Conservation (phyloP, 139 green algal species). For the Astrephomene gubernaculifera region DNA sequence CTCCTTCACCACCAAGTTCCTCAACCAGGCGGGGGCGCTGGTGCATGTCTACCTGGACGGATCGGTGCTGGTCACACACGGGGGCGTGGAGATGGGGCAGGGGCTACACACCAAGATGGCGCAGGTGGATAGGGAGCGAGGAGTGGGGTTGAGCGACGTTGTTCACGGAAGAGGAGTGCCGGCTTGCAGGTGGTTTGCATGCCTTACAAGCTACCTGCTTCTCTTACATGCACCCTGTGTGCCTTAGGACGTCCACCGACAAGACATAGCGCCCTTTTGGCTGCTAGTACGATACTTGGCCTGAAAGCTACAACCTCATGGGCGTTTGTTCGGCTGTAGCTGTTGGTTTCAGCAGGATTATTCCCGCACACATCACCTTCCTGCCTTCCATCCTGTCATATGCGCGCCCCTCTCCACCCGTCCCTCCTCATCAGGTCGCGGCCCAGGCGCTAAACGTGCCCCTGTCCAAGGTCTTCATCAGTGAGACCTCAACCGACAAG, state of each 20-base stretch:
- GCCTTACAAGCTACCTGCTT: no score
- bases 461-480: conserved; percentile 87
- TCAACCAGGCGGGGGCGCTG: conserved; percentile 92
- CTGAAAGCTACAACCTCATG: no score
- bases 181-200: no score
- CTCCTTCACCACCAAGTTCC: conserved; percentile 89
- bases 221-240: no score
- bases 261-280: no score
- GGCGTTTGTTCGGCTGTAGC: no score
- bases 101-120: conserved; percentile 98
- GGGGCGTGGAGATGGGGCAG: conserved; percentile 99
- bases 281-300: no score
- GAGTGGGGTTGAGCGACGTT: not conserved
- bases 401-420: not conserved
- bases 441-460: conserved; percentile 79
- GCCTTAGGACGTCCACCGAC: no score
- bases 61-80: conserved; percentile 94
- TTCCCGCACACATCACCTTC: no score
- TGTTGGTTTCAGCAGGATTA: no score
- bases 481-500: conserved; percentile 97
- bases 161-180: no score
- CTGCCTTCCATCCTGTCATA: no score
- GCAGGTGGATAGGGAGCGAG: conserved; percentile 61
- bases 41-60: conserved; percentile 97
- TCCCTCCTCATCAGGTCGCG: conserved; percentile 7